phyloP scores from a whole-genome alignment of 208 protist genomes.

The Trichomonas tenax region DNA sequence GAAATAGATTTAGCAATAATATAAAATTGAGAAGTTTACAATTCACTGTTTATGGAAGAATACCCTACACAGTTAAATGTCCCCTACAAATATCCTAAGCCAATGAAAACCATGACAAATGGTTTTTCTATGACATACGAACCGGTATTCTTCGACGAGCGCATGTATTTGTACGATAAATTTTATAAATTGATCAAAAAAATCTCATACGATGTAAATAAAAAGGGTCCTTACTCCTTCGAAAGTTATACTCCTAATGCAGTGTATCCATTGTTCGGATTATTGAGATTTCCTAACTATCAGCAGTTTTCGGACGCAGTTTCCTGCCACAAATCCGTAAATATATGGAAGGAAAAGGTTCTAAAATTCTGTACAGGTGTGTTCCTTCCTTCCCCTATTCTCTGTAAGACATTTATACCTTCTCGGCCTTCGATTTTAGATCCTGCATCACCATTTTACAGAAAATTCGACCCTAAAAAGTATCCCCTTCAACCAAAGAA shows the following conservation, averaged over 20 bases:
- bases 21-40: no score
- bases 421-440: not conserved
- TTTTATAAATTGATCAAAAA: not conserved
- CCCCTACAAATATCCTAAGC: not conserved
- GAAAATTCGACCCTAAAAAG: not conserved
- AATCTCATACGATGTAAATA: not conserved
- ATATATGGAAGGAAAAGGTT: not conserved
- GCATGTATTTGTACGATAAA: not conserved
- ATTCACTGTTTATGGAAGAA: not conserved
- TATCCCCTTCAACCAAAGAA: not conserved
- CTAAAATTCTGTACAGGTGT: not conserved
- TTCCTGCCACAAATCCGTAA: not conserved
- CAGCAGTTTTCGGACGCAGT: not conserved
- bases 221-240: not conserved
- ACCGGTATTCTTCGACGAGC: not conserved
- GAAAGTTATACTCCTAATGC: not conserved
- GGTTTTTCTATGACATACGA: not conserved
- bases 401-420: not conserved
- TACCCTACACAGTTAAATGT: not conserved
- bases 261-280: not conserved
- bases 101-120: not conserved
- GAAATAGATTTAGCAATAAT: no score
- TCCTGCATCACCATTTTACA: not conserved
- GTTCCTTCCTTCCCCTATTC: not conserved
- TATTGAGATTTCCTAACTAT: not conserved